Evolutionary conservation across 2,329 filamentous ascomycete species (phyloP).

Genomic region (Talaromyces sp.): DNA sequence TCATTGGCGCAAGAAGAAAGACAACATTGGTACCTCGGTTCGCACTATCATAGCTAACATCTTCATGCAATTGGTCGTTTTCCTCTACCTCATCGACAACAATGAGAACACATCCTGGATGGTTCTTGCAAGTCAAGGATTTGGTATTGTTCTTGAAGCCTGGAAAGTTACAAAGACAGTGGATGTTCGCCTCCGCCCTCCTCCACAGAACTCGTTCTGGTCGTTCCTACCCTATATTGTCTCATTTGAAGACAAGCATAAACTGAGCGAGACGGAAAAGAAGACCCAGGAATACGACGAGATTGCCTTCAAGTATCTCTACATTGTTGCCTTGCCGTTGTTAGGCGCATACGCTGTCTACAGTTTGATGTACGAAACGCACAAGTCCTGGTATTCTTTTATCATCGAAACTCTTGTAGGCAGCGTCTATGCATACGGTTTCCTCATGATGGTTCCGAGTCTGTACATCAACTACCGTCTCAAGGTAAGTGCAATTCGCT

Average conservation of each 20-base stretch:
- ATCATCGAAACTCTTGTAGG: conserved; percentile 92
- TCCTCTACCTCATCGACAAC: conserved; percentile 95
- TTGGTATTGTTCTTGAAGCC: conserved; percentile 72
- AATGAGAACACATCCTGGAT: conserved; percentile 98
- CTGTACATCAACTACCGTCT: conserved; percentile 99
- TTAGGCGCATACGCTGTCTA: conserved; percentile 86
- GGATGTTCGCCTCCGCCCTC: conserved; percentile 74
- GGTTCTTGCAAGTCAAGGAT: conserved; percentile 89
- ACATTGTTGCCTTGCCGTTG: conserved; percentile 84
- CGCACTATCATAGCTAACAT: conserved; percentile 95
- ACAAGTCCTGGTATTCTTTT: conserved; percentile 98
- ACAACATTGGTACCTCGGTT: conserved; percentile 93
- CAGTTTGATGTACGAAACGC: conserved; percentile 84
- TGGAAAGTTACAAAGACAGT: conserved; percentile 99
- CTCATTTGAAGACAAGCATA: conserved; percentile 92
- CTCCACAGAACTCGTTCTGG: conserved; percentile 64
- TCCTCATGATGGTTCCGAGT: conserved; percentile 97
- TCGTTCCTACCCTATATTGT: conserved; percentile 76
- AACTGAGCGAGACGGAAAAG: conserved; percentile 89
- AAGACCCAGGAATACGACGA: conserved; percentile 98
- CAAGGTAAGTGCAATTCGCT: conserved; percentile 54
- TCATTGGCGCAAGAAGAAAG: conserved; percentile 99
- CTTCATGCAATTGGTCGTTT: conserved; percentile 94
- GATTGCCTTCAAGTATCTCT: conserved; percentile 97
- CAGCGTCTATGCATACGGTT: conserved; percentile 95